Evolutionary conservation across 2,329 filamentous ascomycete genomes (phyloP), one percentile per base, ranked within the genome.

Genomic region (Bertia moriformis): DNA sequence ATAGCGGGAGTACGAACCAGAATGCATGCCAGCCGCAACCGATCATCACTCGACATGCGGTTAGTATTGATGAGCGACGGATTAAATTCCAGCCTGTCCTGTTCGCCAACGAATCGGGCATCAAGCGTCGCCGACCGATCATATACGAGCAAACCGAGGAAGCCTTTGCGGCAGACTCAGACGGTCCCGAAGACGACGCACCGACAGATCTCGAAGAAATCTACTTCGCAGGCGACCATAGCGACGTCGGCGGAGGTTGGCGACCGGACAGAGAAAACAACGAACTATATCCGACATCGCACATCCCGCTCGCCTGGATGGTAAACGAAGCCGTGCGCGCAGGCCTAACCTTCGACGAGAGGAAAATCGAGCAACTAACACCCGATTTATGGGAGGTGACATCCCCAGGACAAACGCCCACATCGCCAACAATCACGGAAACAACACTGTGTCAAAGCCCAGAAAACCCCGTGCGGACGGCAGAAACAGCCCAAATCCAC

Each of bases 171-270:
- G 12, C 32, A 10, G 10, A 35, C 15, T 14, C 12, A 7, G 10
- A 10, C 17, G 10, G 10, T 35, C 12, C 12, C 7, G 12, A 13
- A 7, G 12, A 13, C 17, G 15, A 14, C 12, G 12, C 7, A 7
- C 10, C 58, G 10, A 71, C 76, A 46, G 71, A 79, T 45, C 71
- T 78, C 37, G 59, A 69, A 38, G 73, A 78, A 48, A 61, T 77
- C 4, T 69, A 65, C 65, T 78, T 78, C 48, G 65, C 71, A 0
- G 72, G 72, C 15, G 63, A 66, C 38, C 73, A 78, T 48, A 71
- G 67, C 10, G 72, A 75, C 44, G 71, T 76, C 40, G 71, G 71
- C 13, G 72, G 71, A 22, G 71, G 71, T 2, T 74, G 69, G 70
- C 57, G 53, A 37, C n/a, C n/a, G n/a, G n/a, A n/a, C n/a, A n/a